phyloP scores from a whole-genome alignment of 2,329 filamentous ascomycete species.

The Xylaria sp. region DNA sequence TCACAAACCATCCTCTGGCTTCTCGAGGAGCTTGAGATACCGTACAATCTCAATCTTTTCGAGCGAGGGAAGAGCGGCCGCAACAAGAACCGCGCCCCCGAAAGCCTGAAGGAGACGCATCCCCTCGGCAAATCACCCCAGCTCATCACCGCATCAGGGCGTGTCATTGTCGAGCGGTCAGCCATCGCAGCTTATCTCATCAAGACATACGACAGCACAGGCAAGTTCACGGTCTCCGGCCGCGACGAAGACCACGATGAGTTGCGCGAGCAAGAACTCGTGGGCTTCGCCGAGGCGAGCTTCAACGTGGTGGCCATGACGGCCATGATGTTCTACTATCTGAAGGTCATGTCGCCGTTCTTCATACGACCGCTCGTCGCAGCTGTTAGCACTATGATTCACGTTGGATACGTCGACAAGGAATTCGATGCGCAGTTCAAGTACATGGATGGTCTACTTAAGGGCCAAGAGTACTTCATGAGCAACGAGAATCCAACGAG shows the following conservation, averaged over 20 bases:
- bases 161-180: constrained; percentile 38
- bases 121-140: constrained; percentile 42
- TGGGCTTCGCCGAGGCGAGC: constrained; percentile 35
- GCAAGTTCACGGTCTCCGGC: constrained; percentile 36
- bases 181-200: constrained; percentile 42
- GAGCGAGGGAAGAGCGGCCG: constrained; percentile 27
- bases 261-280: constrained; percentile 39
- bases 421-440: constrained; percentile 38
- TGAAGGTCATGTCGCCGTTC: constrained; percentile 35
- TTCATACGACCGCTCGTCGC: constrained; percentile 34
- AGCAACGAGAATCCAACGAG: constrained; percentile 37
- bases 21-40: constrained; percentile 42
- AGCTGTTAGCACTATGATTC: constrained; percentile 34
- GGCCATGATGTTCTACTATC: constrained; percentile 29
- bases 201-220: constrained; percentile 39
- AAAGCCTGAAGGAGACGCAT: constrained; percentile 40
- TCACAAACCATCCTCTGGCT: constrained; percentile 42
- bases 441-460: constrained; percentile 28
- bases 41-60: constrained; percentile 39
- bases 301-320: constrained; percentile 28
- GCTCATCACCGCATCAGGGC: constrained; percentile 38
- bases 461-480: constrained; percentile 37
- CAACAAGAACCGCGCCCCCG: constrained; percentile 35
- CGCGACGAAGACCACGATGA: constrained; percentile 32
- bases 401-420: constrained; percentile 34